phyloP scores from a whole-genome alignment of 176 grass and related monocot species.

The Oryza glumipatula region DNA sequence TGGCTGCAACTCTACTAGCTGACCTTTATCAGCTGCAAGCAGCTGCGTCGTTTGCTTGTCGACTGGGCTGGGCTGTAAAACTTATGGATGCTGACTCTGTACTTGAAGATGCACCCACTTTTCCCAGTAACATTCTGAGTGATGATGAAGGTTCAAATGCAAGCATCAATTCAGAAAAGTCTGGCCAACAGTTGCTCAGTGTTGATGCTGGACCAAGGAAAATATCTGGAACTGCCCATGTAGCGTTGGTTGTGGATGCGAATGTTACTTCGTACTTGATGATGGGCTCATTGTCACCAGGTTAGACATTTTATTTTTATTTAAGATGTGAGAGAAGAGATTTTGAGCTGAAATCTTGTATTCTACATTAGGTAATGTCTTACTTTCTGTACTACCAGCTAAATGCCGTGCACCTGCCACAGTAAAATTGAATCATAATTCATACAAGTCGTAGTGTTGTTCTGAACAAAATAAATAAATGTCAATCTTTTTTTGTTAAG shows the following conservation, averaged over 20 bases:
- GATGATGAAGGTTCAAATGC: conserved; percentile 95
- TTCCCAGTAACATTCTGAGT: conserved; percentile 74
- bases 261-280: conserved; percentile 99
- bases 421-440: not conserved
- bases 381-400: not conserved
- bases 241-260: conserved; percentile 96
- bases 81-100: conserved; percentile 72
- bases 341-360: conserved; percentile 33
- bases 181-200: conserved; percentile 52
- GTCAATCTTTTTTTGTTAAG: not conserved
- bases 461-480: not conserved
- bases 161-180: conserved; percentile 88
- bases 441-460: not conserved
- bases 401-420: not conserved
- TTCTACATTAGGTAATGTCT: not conserved
- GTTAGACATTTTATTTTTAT: conserved; percentile 51
- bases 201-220: conserved; percentile 61
- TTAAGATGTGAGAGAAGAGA: not conserved
- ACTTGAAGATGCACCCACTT: conserved; percentile 59
- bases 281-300: conserved; percentile 99
- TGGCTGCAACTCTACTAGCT: conserved; percentile 90
- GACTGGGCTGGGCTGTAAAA: conserved; percentile 90
- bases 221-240: conserved; percentile 74
- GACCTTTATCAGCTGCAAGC: conserved; percentile 89
- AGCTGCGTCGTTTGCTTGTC: conserved; percentile 94